Conservation (phyloP, 2,329 filamentous ascomycete genomes). For the Stagonosporopsis rhizophila region DNA sequence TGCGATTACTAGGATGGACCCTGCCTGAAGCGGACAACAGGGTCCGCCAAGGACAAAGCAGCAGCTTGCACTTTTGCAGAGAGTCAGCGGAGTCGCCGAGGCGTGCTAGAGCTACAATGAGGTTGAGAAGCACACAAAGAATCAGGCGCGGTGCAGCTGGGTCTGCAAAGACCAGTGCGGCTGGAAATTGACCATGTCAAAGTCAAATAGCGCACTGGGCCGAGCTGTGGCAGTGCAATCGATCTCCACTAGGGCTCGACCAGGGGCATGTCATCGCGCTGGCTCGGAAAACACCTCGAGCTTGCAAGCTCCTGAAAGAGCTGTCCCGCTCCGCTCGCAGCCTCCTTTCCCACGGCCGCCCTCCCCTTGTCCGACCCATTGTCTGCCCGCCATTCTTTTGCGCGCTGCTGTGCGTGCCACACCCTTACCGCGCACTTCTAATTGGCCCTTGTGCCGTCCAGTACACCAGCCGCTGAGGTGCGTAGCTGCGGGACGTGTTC, state of each 20-base stretch:
- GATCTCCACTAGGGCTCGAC: slow-evolving; percentile 2
- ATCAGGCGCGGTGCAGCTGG: too few species aligned
- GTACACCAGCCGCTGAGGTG: neutral
- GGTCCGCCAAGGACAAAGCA: neutral
- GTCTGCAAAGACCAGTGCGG: neutral
- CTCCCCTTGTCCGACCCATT: neutral
- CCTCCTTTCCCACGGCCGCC: slow-evolving; percentile 1
- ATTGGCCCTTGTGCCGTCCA: neutral
- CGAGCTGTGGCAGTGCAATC: slow-evolving; percentile 8
- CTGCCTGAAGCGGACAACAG: neutral
- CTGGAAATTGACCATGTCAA: neutral
- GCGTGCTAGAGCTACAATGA: slow-evolving; percentile 4
- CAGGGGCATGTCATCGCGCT: slow-evolving; percentile 10
- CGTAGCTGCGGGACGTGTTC: slow-evolving; percentile 14
- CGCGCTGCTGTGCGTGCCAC: slow-evolving; percentile 1
- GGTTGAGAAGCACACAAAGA: neutral
- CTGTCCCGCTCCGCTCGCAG: slow-evolving; percentile 4
- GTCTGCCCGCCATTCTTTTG: slow-evolving; percentile 9
- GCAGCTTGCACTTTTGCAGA: neutral
- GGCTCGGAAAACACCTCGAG: slow-evolving; percentile 8
- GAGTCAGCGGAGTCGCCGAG: slow-evolving; percentile 15
- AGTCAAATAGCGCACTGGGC: neutral
- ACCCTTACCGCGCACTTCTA: neutral
- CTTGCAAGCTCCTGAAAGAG: slow-evolving; percentile 15
- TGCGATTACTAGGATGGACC: neutral